These are phyloP conservation scores for Alliaria petiolata DNA, from an alignment of 345 rosid species.

Conservation along the genomic window DNA sequence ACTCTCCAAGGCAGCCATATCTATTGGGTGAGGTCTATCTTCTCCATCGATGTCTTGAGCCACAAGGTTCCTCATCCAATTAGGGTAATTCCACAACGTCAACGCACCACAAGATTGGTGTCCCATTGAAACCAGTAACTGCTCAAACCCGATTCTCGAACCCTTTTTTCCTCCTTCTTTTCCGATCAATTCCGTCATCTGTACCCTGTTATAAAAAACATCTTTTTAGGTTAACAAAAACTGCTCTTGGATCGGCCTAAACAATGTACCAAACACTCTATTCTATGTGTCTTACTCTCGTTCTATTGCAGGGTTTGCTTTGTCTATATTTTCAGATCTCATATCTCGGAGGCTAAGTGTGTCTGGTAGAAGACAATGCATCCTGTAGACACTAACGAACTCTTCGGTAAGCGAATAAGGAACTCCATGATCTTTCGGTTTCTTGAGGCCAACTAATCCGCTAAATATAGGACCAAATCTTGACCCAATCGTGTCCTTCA, in stretches of 20 bases:
- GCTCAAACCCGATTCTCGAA: slow-evolving; percentile 54
- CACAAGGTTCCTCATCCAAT: slow-evolving; percentile 71
- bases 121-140: slow-evolving; percentile 69
- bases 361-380: slow-evolving; percentile 71
- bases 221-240: background rate
- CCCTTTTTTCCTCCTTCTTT: slow-evolving; percentile 43
- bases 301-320: slow-evolving; percentile 40
- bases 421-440: slow-evolving; percentile 77
- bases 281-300: slow-evolving; percentile 41
- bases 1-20: slow-evolving; percentile 77
- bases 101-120: slow-evolving; percentile 66
- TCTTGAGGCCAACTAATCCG: slow-evolving; percentile 68
- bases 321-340: slow-evolving; percentile 30
- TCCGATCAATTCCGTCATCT: slow-evolving; percentile 55
- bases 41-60: slow-evolving; percentile 62
- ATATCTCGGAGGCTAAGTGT: slow-evolving; percentile 50
- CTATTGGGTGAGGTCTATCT: slow-evolving; percentile 56
- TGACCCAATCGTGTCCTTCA: slow-evolving; percentile 60
- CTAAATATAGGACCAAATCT: slow-evolving; percentile 51
- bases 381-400: slow-evolving; percentile 65
- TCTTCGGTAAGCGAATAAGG: slow-evolving; percentile 74
- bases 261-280: background rate
- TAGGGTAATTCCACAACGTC: slow-evolving; percentile 69
- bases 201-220: slow-evolving; percentile 42
- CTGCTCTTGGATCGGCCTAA: background rate